These are phyloP conservation scores for Oidiodendron maius DNA, from an alignment of 495 filamentous ascomycete genomes.

Conservation along the genomic window DNA sequence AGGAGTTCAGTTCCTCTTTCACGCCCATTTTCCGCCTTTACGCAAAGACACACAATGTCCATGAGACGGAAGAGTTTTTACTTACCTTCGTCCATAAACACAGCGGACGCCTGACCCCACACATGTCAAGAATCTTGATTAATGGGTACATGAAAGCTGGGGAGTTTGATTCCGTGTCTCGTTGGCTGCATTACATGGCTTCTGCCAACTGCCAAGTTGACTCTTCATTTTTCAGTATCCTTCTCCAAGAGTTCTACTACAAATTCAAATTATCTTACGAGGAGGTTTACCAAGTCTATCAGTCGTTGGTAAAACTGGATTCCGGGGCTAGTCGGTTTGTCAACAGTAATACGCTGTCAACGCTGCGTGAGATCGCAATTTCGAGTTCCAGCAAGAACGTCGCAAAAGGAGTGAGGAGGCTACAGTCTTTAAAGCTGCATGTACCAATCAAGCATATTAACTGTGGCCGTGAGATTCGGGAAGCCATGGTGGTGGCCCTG, in stretches of 20 bases:
- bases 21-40: constrained; percentile 38
- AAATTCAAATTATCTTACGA: constrained; percentile 32
- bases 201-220: constrained; percentile 28
- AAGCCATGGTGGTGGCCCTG: not conserved
- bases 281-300: constrained; percentile 32
- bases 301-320: constrained; percentile 23
- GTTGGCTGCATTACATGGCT: constrained; percentile 15
- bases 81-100: constrained; percentile 27
- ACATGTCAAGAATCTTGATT: constrained; percentile 38
- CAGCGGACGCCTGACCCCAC: constrained; percentile 27
- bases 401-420: not conserved
- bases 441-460: not conserved
- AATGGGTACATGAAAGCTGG: constrained; percentile 33
- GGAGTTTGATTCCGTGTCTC: constrained; percentile 31
- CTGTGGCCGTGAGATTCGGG: not conserved
- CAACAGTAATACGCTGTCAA: constrained; percentile 29
- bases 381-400: not conserved
- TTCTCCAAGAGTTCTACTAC: constrained; percentile 31
- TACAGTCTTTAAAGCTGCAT: not conserved
- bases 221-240: constrained; percentile 31
- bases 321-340: constrained; percentile 18
- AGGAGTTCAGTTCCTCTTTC: constrained; percentile 27
- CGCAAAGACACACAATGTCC: constrained; percentile 29
- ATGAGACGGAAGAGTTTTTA: constrained; percentile 37
- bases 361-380: constrained; percentile 6